Percentiles rank a stretch among this genome's conserved stretches.
These are phyloP conservation scores for Paramecium caudatum DNA, from an alignment of 73 alveolate genomes.

Conservation along the genomic window DNA sequence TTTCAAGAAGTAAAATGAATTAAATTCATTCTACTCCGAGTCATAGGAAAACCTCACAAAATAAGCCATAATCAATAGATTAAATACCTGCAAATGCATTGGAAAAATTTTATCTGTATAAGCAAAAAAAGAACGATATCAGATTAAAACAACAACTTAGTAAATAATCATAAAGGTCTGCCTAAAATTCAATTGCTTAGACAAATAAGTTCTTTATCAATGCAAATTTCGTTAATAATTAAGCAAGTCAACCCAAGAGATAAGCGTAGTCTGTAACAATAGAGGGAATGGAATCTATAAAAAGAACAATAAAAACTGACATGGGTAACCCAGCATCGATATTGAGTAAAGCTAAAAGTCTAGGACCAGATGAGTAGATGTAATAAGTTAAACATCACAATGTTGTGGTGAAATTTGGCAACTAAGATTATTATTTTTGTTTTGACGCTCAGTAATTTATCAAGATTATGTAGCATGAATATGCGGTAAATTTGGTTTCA, in stretches of 20 bases:
- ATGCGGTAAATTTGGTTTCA: slow-evolving; percentile 49
- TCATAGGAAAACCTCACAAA: slow-evolving; percentile 65
- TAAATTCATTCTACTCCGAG: slow-evolving; percentile 25
- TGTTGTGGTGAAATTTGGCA: slow-evolving; percentile 49
- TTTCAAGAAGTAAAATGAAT: slow-evolving; percentile 20
- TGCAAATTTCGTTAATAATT: slow-evolving; percentile 55
- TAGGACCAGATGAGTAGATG: slow-evolving; percentile 68
- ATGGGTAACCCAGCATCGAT: slow-evolving; percentile 47
- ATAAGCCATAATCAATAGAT: slow-evolving; percentile 31
- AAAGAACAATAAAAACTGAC: slow-evolving; percentile 58
- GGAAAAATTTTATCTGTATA: slow-evolving; percentile 50
- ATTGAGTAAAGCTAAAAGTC: slow-evolving; percentile 38
- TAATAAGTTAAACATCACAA: slow-evolving; percentile 2
- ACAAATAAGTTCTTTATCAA: slow-evolving; percentile 63
- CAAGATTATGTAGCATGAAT: neutral
- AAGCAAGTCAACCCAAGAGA: slow-evolving; percentile 2
- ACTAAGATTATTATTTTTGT: slow-evolving; percentile 33
- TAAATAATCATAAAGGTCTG: slow-evolving; percentile 1
- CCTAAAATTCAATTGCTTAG: slow-evolving; percentile 22
- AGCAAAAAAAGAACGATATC: slow-evolving; percentile 50
- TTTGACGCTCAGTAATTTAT: slow-evolving; percentile 32
- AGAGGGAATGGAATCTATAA: slow-evolving; percentile 43
- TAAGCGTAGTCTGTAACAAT: slow-evolving; percentile 39
- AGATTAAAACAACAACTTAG: slow-evolving; percentile 6
- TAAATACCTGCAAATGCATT: slow-evolving; percentile 63